These are phyloP conservation scores for Aureobasidium sp. DNA, from an alignment of 2,329 filamentous ascomycete species.

Conservation along the genomic window DNA sequence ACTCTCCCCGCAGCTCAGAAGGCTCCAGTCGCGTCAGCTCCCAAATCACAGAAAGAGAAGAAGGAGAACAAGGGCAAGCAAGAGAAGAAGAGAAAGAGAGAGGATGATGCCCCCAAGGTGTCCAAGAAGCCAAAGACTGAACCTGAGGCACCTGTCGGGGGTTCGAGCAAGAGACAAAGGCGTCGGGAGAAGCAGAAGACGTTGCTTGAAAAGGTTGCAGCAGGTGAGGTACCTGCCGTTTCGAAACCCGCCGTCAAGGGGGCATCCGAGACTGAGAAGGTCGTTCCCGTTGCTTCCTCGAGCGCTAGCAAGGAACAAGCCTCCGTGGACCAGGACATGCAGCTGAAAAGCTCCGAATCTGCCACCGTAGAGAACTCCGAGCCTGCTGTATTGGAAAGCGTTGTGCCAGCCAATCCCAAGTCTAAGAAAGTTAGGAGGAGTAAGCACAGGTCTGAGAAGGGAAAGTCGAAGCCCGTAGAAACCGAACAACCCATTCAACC, in stretches of 20 bases:
- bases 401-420: background rate
- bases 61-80: background rate
- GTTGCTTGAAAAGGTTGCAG: background rate
- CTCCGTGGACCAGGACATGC: background rate
- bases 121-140: background rate
- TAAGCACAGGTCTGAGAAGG: background rate
- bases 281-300: background rate
- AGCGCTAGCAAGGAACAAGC: background rate
- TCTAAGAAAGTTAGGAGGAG: slow-evolving; percentile 5
- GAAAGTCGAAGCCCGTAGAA: background rate
- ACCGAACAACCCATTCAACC: background rate
- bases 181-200: background rate
- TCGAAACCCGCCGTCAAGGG: background rate
- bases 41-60: background rate
- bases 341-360: background rate
- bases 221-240: background rate
- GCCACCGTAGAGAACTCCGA: background rate
- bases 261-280: background rate
- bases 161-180: background rate
- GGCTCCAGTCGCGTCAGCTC: background rate
- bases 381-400: background rate
- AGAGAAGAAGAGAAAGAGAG: slow-evolving; percentile 8
- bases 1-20: background rate
- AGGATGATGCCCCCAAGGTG: background rate
- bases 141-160: background rate